These are phyloP conservation scores for Didymella segeticola DNA, from an alignment of 2,329 filamentous ascomycete species.

Conservation along the genomic window DNA sequence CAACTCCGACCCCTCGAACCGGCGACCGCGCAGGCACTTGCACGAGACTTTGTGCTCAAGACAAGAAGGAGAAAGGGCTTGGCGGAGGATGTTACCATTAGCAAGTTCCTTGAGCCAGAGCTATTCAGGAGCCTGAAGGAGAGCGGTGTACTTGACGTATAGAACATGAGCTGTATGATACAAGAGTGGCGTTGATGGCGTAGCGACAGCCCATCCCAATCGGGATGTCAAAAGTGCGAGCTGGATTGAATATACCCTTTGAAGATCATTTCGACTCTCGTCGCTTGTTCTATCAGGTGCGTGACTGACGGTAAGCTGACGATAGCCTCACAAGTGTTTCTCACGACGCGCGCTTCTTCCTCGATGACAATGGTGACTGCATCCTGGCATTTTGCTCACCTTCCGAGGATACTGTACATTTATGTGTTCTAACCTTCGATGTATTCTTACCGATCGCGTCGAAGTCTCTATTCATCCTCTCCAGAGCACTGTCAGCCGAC, in stretches of 20 bases:
- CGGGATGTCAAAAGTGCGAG: neutral
- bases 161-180: constrained; percentile 30
- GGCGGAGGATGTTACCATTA: constrained; percentile 93
- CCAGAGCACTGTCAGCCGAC: too few relatives aligned
- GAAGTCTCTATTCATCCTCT: too few relatives aligned
- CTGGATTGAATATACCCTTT: constrained; percentile 14
- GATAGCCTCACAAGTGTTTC: too few relatives aligned
- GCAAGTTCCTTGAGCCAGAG: constrained; percentile 95
- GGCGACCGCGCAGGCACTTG: constrained; percentile 85
- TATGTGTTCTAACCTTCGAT: too few relatives aligned
- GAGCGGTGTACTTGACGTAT: constrained; percentile 78
- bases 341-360: too few relatives aligned
- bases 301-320: too few relatives aligned
- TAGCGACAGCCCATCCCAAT: neutral
- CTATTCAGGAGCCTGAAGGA: constrained; percentile 88
- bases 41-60: constrained; percentile 95
- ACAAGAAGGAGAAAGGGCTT: constrained; percentile 91
- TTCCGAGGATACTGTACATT: too few relatives aligned
- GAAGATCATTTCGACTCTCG: neutral
- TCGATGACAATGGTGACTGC: too few relatives aligned
- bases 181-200: constrained; percentile 5
- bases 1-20: constrained; percentile 85
- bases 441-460: too few relatives aligned
- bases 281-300: too few relatives aligned
- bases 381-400: too few relatives aligned